A percentile compares a stretch with the other conserved stretches of the same genome.
These are phyloP conservation scores for Endothia cerciana DNA, from an alignment of 2,329 filamentous ascomycete genomes.

Conservation along the genomic window DNA sequence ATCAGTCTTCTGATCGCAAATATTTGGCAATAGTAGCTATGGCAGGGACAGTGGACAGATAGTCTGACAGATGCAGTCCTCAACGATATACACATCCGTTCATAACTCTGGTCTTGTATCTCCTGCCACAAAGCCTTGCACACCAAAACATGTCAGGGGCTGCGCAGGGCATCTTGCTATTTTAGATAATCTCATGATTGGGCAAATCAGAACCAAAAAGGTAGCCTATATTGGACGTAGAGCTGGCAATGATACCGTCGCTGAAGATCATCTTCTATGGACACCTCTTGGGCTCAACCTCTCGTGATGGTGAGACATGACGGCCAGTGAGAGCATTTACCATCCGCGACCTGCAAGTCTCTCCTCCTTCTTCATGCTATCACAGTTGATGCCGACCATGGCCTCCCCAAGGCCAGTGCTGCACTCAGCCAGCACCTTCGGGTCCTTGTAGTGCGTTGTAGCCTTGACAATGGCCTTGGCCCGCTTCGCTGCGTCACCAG, in stretches of 20 bases:
- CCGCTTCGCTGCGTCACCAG: constrained; percentile 83
- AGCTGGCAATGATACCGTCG: not conserved
- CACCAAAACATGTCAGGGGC: no score
- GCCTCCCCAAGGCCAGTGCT: constrained; percentile 92
- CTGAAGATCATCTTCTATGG: not conserved
- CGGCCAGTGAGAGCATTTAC: constrained; percentile 50
- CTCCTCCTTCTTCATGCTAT: constrained; percentile 74
- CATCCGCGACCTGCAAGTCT: constrained; percentile 86
- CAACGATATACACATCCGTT: no score
- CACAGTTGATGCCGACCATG: constrained; percentile 94
- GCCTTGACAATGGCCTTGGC: constrained; percentile 95
- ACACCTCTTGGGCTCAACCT: not conserved
- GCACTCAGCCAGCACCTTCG: constrained; percentile 83
- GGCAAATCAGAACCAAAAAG: not conserved
- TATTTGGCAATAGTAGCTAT: constrained; percentile 10
- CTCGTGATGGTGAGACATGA: not conserved
- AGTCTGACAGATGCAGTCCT: no score
- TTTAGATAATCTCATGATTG: not conserved
- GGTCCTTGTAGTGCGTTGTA: constrained; percentile 85
- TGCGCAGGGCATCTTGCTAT: no score
- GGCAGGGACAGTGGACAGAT: no score
- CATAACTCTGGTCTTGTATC: no score
- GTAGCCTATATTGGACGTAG: not conserved
- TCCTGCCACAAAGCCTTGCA: no score
- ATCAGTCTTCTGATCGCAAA: constrained; percentile 29